phyloP scores from a whole-genome alignment of 495 filamentous ascomycete species.

The Parmelia sp. region DNA sequence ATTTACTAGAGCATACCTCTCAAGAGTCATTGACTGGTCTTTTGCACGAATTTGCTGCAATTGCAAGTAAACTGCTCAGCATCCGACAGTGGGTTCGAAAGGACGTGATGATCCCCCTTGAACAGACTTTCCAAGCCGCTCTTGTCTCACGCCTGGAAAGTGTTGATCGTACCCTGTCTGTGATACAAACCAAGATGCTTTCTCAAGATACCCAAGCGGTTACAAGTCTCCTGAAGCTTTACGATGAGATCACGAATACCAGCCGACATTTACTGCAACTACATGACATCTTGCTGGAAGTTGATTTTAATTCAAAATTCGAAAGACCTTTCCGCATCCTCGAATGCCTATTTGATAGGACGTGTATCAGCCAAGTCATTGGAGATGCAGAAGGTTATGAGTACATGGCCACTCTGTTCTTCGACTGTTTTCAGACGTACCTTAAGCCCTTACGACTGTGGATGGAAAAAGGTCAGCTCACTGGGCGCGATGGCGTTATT shows the following conservation, averaged over 20 bases:
- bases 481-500: slow-evolving; percentile 56
- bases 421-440: slow-evolving; percentile 77
- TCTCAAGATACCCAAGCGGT: slow-evolving; percentile 29
- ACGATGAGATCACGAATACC: slow-evolving; percentile 50
- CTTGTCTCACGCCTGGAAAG: slow-evolving; percentile 37
- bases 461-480: slow-evolving; percentile 76
- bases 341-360: slow-evolving; percentile 64
- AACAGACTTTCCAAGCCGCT: slow-evolving; percentile 51
- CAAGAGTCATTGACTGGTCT: slow-evolving; percentile 36
- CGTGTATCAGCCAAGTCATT: slow-evolving; percentile 61
- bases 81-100: slow-evolving; percentile 42
- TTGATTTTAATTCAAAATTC: slow-evolving; percentile 22
- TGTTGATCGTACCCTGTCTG: slow-evolving; percentile 43
- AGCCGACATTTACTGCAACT: slow-evolving; percentile 52
- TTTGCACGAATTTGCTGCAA: slow-evolving; percentile 38
- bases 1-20: slow-evolving; percentile 38
- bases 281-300: slow-evolving; percentile 37
- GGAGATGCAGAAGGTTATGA: slow-evolving; percentile 55
- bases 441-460: slow-evolving; percentile 70
- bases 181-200: slow-evolving; percentile 40
- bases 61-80: slow-evolving; percentile 41
- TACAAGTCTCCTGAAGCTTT: slow-evolving; percentile 55
- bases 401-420: slow-evolving; percentile 62
- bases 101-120: slow-evolving; percentile 39
- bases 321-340: slow-evolving; percentile 53